Conservation (phyloP, 257 asterid species). For the Knoxia roxburghii region DNA sequence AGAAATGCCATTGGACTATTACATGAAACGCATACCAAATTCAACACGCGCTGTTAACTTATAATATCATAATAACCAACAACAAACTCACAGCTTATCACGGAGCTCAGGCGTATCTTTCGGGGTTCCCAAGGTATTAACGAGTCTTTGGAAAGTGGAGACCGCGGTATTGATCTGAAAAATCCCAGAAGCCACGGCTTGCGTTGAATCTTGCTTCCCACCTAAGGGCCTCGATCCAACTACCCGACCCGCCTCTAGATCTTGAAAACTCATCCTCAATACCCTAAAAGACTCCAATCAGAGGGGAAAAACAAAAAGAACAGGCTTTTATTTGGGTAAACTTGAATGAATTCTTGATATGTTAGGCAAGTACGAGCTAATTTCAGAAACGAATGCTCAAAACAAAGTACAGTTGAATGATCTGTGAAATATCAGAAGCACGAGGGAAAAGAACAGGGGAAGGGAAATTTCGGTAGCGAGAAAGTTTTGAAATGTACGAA, state of each 20-base stretch:
- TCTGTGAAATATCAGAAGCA: too few relatives aligned
- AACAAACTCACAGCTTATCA: conserved; percentile 68
- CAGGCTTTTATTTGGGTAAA: background rate
- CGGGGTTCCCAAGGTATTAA: conserved; percentile 93
- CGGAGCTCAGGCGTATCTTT: conserved; percentile 96
- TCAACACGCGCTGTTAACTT: background rate
- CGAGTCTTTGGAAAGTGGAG: conserved; percentile 85
- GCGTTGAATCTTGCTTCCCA: conserved; percentile 31
- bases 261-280: conserved; percentile 77
- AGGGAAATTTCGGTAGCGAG: too few relatives aligned
- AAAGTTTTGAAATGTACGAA: too few relatives aligned
- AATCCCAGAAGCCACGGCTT: conserved; percentile 86
- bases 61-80: background rate
- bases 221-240: conserved; percentile 34
- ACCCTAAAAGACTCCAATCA: conserved; percentile 14
- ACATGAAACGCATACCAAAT: background rate
- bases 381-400: too few relatives aligned
- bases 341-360: background rate
- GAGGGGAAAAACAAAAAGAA: background rate
- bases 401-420: too few relatives aligned
- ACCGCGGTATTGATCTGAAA: conserved; percentile 89
- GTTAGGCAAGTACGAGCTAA: too few relatives aligned
- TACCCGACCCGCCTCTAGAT: conserved; percentile 83
- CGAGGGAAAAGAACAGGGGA: too few relatives aligned
- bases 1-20: background rate